A percentile compares a stretch with the other conserved stretches of the same genome.
Conservation (phyloP, 306 rosid genomes). For the Glycine tomentella region DNA sequence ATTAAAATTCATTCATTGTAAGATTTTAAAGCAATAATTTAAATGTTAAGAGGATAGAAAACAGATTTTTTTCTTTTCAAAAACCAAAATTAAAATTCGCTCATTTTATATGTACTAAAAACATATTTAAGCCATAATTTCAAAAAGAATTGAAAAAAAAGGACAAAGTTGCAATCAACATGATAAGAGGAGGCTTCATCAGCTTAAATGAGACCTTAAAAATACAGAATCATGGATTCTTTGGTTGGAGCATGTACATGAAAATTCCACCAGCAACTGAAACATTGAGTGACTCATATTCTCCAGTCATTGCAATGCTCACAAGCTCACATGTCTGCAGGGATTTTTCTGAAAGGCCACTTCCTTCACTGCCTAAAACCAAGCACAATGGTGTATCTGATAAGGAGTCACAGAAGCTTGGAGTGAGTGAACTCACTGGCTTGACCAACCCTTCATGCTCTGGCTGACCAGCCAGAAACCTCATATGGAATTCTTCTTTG, state of each 20-base stretch:
- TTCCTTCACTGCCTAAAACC: conserved; percentile 93
- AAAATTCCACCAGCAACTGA: conserved; percentile 98
- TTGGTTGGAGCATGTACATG: conserved; percentile 73
- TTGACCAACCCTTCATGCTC: conserved; percentile 55
- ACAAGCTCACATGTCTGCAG: conserved; percentile 75
- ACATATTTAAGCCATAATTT: background rate
- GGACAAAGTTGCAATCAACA: background rate
- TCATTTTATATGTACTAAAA: background rate
- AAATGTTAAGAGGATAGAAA: background rate
- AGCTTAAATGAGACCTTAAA: background rate
- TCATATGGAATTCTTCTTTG: conserved; percentile 63
- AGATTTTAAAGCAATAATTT: background rate
- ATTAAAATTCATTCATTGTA: too few species aligned
- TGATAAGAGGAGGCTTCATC: background rate
- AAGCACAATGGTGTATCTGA: conserved; percentile 68
- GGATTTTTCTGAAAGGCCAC: conserved; percentile 79
- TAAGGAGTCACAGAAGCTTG: conserved; percentile 59
- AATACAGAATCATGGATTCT: conserved; percentile 44
- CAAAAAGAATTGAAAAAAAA: background rate
- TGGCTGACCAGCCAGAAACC: conserved; percentile 86
- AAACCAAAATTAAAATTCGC: background rate
- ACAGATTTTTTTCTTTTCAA: background rate
- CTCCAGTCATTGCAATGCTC: conserved; percentile 91
- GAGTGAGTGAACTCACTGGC: conserved; percentile 60
- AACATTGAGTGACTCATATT: conserved; percentile 92